Evolutionary conservation across 495 filamentous ascomycete species (phyloP).

Genomic region (Mytilinidion resinicola): DNA sequence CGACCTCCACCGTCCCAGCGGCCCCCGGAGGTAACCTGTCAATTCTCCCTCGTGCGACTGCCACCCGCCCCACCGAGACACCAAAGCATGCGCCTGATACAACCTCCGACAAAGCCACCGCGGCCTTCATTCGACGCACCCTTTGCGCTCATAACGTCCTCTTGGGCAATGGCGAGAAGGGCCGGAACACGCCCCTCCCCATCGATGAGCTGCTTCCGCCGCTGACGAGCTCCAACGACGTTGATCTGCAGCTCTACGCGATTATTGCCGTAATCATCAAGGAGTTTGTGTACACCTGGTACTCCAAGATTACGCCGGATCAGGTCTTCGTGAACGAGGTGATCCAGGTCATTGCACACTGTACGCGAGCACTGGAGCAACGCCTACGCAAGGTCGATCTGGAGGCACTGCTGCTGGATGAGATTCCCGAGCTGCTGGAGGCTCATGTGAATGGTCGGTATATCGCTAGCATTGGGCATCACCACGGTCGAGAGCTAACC

Average conservation of each 20-base stretch:
- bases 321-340: constrained; percentile 79
- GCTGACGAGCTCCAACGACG: constrained; percentile 84
- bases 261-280: constrained; percentile 79
- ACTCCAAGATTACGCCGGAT: constrained; percentile 84
- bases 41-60: constrained; percentile 12
- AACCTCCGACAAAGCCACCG: constrained; percentile 51
- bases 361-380: constrained; percentile 78
- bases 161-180: constrained; percentile 27
- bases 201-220: constrained; percentile 81
- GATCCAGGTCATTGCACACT: constrained; percentile 81
- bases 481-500: constrained; percentile 1
- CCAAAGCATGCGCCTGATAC: constrained; percentile 33
- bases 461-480: constrained; percentile 13
- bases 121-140: constrained; percentile 56
- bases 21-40: background rate
- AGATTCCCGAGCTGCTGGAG: constrained; percentile 75
- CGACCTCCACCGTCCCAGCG: background rate
- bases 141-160: constrained; percentile 52
- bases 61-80: constrained; percentile 12
- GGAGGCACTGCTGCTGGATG: constrained; percentile 77
- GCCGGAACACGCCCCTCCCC: constrained; percentile 43
- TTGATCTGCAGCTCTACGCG: constrained; percentile 88
- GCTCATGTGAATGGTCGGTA: constrained; percentile 71
- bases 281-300: constrained; percentile 90
- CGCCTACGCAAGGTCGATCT: constrained; percentile 75